Percentiles rank a stretch among this genome's conserved stretches.
These are phyloP conservation scores for Lepiota brunneoincarnata DNA, from an alignment of 768 basidiomycete genomes.

Conservation along the genomic window DNA sequence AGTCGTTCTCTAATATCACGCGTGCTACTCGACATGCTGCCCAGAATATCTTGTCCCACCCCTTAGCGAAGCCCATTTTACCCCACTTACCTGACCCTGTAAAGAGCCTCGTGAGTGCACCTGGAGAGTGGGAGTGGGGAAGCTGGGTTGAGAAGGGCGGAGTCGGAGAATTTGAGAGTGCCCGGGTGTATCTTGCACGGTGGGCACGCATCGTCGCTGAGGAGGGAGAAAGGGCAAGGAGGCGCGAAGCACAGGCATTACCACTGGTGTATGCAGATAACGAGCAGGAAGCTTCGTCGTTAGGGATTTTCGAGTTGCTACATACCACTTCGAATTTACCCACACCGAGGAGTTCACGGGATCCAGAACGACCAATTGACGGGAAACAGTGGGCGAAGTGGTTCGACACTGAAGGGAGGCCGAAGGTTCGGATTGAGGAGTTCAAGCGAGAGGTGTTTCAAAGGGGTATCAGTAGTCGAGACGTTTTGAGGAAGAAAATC, in stretches of 20 bases:
- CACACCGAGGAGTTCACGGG: slow-evolving; percentile 78
- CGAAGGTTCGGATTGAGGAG: slow-evolving; percentile 62
- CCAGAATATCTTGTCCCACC: slow-evolving; percentile 92
- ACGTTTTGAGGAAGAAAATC: slow-evolving; percentile 61
- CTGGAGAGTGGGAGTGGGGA: slow-evolving; percentile 91
- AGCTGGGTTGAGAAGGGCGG: slow-evolving; percentile 93
- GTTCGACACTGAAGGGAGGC: slow-evolving; percentile 73
- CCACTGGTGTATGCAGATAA: slow-evolving; percentile 44
- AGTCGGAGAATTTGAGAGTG: slow-evolving; percentile 95
- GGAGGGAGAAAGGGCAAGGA: slow-evolving; percentile 89
- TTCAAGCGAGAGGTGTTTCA: slow-evolving; percentile 79
- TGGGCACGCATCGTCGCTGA: slow-evolving; percentile 99
- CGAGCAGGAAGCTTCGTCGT: slow-evolving; percentile 64
- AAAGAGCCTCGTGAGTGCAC: slow-evolving; percentile 81
- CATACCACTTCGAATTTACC: slow-evolving; percentile 79
- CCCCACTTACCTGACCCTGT: slow-evolving; percentile 97
- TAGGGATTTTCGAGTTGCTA: slow-evolving; percentile 87
- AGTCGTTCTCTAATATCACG: slow-evolving; percentile 93
- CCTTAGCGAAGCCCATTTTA: slow-evolving; percentile 92
- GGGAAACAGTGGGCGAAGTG: slow-evolving; percentile 71
- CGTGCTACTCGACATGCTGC: slow-evolving; percentile 91
- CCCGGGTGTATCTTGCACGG: slow-evolving; percentile 90
- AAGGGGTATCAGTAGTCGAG: slow-evolving; percentile 58
- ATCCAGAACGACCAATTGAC: slow-evolving; percentile 76
- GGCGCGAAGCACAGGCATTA: slow-evolving; percentile 72